Percentiles rank a stretch among this genome's conserved stretches.
phyloP scores from a whole-genome alignment of 306 rosid genomes.

The Fagus crenata region DNA sequence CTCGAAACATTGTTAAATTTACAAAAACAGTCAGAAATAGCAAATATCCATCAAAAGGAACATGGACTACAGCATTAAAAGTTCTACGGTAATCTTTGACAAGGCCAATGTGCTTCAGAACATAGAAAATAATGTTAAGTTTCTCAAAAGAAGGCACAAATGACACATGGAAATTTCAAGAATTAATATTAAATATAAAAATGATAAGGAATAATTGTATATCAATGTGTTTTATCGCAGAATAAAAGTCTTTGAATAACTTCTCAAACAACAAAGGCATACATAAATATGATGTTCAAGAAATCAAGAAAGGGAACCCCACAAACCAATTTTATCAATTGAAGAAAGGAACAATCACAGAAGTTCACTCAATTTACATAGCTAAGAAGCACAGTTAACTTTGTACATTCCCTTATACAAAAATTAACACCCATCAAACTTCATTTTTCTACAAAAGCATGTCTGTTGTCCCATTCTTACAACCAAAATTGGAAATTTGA shows the following conservation, averaged over 20 bases:
- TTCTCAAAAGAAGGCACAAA: no score
- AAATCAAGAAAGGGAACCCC: not conserved
- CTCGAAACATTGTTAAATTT: not conserved
- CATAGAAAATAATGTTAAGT: not conserved
- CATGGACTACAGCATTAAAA: not conserved
- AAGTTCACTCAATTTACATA: not conserved
- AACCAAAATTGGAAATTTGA: not conserved
- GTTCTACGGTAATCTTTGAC: not conserved
- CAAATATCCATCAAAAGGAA: conserved; percentile 10
- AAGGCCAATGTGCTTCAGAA: not conserved
- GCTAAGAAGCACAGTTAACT: not conserved
- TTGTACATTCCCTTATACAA: not conserved
- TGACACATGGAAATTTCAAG: not conserved
- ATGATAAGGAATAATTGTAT: no score
- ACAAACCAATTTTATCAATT: not conserved
- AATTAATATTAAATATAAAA: not conserved
- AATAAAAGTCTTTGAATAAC: not conserved
- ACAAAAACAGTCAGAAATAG: not conserved
- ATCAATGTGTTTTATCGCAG: no score
- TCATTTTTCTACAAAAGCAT: not conserved
- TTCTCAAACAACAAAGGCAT: not conserved
- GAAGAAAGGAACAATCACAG: not conserved
- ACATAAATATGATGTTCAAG: no score
- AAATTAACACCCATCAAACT: not conserved
- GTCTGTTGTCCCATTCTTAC: not conserved